Percentiles rank a stretch among this genome's conserved stretches.
Evolutionary conservation across 176 grass and related monocot species (phyloP).

Genomic region (Melocanna baccifera): DNA sequence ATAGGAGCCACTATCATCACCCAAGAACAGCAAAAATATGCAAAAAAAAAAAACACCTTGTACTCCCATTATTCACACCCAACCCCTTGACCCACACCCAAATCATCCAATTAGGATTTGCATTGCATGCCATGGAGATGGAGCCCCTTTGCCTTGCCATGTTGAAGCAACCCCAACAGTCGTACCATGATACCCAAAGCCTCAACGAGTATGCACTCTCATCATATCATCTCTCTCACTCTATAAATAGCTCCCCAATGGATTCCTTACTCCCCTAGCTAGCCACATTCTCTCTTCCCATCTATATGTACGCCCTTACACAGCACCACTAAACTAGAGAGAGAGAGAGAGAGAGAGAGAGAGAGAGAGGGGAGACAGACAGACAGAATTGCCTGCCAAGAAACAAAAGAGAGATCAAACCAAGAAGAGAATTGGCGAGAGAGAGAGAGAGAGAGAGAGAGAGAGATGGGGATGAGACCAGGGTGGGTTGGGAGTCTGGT

Average conservation of each 20-base stretch:
- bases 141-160: not conserved
- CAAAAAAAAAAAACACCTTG: too few species aligned
- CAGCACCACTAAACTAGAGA: slow-evolving; percentile 20
- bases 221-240: not conserved
- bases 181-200: not conserved
- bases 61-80: not conserved
- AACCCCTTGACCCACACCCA: not conserved
- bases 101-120: not conserved
- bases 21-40: not conserved
- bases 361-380: not conserved
- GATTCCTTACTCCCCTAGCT: not conserved
- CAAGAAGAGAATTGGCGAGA: slow-evolving; percentile 3
- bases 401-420: slow-evolving; percentile 39
- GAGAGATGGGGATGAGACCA: slow-evolving; percentile 54
- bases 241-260: slow-evolving; percentile 37
- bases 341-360: not conserved
- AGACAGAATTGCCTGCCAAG: slow-evolving; percentile 49
- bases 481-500: slow-evolving; percentile 62
- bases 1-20: too few species aligned
- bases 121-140: not conserved
- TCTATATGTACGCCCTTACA: slow-evolving; percentile 11
- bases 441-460: not conserved
- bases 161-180: not conserved
- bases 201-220: not conserved
- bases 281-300: not conserved